Percentiles rank a stretch among this genome's conserved stretches.
Evolutionary conservation across 2,329 filamentous ascomycete species (phyloP).

Genomic region (Diaporthe sp.): DNA sequence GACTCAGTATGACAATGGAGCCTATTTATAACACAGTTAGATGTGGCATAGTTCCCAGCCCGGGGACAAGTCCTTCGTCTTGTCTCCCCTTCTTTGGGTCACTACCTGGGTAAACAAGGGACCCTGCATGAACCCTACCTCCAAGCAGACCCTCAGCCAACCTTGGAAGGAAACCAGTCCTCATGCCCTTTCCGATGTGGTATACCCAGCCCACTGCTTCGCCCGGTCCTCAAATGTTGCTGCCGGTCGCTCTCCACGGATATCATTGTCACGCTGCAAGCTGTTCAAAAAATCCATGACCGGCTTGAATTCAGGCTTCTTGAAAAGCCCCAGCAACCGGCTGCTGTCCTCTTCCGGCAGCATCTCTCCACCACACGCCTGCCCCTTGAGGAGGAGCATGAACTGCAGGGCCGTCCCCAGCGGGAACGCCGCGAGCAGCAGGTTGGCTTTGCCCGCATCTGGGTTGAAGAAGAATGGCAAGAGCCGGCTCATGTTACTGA

Average conservation of each 20-base stretch:
- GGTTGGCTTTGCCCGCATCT: conserved; percentile 38
- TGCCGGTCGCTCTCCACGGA: conserved; percentile 11
- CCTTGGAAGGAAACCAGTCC: neutral
- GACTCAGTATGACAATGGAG: neutral
- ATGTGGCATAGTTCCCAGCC: neutral
- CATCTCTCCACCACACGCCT: neutral
- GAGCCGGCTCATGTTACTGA: conserved; percentile 39
- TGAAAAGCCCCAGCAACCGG: neutral
- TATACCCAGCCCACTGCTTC: conserved; percentile 27
- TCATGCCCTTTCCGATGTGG: neutral
- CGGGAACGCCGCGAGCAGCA: conserved; percentile 21
- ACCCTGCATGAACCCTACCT: neutral
- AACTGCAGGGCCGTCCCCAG: conserved; percentile 26
- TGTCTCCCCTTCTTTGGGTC: neutral
- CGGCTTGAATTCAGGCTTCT: conserved; percentile 21
- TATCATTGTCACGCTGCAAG: conserved; percentile 5
- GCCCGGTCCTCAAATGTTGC: conserved; percentile 14
- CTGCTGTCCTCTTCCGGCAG: conserved; percentile 9
- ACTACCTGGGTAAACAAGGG: no score
- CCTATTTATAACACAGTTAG: neutral
- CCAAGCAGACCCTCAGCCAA: neutral
- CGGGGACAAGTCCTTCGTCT: neutral
- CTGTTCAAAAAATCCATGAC: conserved; percentile 20
- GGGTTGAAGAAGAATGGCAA: conserved; percentile 43
- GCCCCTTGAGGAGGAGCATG: conserved; percentile 8